Base-by-base conservation (phyloP, 2,329 filamentous ascomycete genomes). In the Acrodontium crateriforme region DNA sequence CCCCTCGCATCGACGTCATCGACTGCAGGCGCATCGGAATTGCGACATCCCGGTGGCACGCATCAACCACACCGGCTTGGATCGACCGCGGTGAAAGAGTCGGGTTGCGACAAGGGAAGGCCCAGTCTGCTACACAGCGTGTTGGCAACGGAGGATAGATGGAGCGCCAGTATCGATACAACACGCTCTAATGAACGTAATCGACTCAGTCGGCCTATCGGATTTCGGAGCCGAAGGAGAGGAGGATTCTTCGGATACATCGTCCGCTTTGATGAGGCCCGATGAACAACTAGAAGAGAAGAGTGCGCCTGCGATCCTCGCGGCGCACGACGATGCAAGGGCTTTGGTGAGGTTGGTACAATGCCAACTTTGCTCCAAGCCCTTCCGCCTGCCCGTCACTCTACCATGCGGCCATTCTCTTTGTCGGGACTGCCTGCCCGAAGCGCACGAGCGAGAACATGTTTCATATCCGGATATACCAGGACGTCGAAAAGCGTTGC, bases 321-420 rank as follows among this genome's bases (percentile, higher is more conserved):
- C 61, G 37, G 62, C 67, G 17, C 56, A 63, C 39, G 35, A 35
- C 37, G 63, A 75, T 48, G 67, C 71, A 11, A 65, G 78, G 38
- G 59, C 69, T 32, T 61, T 84, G 30, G 64, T 91, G 36, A 74
- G 75, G 23, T 59, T 89, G 21, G 65, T 89, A 29, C 82, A 91
- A 55, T 94, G 85, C 50, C 67, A 67, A 8, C 59, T 68, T 37
- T 93, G 85, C 52, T 80, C 75, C 3, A 61, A 60, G 23, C 75
- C 78, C 1, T 60, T 89, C 16, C 62, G 57, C 24, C 63, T 71
- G 6, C 80, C 84, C 4, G 65, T 83, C 31, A 79, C 79, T 0
- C 59, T 93, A 4, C 83, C 84, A 4, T 94, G 85, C 50, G 83
- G 84, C 16, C 71, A 77, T 46, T 76, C 75, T 8, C 54, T 92